Evolutionary conservation across 129 eudicot genomes (phyloP).

Genomic region (Centella asiatica): DNA sequence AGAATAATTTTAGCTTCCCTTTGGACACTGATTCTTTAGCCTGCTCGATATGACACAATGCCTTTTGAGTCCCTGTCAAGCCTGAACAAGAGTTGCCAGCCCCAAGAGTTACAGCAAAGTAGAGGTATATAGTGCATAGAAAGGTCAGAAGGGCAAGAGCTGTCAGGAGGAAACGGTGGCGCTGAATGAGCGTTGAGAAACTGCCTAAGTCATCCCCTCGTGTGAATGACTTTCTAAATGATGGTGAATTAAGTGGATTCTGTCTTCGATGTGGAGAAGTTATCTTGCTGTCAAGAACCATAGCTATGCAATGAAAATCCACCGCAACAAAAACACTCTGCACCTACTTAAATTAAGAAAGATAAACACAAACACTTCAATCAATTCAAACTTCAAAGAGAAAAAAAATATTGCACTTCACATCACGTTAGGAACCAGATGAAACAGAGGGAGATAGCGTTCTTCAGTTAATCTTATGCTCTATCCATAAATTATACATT

Average conservation of each 20-base stretch:
- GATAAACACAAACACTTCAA: neutral
- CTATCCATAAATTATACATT: too few relatives aligned
- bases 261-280: constrained; percentile 84
- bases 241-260: constrained; percentile 45
- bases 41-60: constrained; percentile 43
- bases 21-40: constrained; percentile 45
- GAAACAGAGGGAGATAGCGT: neutral
- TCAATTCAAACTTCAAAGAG: neutral
- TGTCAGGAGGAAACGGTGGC: constrained; percentile 78
- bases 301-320: constrained; percentile 10
- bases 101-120: constrained; percentile 83
- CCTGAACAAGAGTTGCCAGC: constrained; percentile 43
- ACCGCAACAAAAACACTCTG: constrained; percentile 10
- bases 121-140: constrained; percentile 76
- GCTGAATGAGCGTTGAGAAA: constrained; percentile 49
- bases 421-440: neutral
- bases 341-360: constrained; percentile 1
- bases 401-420: neutral
- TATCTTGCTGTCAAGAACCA: constrained; percentile 58
- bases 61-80: constrained; percentile 46
- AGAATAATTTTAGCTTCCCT: constrained; percentile 53
- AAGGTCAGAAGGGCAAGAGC: constrained; percentile 71
- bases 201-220: constrained; percentile 59
- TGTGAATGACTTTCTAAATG: constrained; percentile 34
- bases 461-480: too few relatives aligned